Conservation (phyloP, 225 moss, liverwort and hornwort genomes). For the Thuidium tamariscinum region DNA sequence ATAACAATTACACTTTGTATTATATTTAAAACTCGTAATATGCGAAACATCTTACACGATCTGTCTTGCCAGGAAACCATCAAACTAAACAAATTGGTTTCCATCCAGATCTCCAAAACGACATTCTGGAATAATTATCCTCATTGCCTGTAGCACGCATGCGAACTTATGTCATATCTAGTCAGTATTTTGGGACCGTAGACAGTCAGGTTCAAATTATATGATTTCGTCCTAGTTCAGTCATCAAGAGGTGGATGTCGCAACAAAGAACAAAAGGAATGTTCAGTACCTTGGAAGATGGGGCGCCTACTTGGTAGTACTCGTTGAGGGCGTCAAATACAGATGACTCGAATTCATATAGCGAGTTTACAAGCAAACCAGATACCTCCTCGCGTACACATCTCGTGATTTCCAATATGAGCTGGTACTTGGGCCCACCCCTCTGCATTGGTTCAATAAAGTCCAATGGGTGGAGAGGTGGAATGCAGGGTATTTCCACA, state of each 20-base stretch:
- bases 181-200: background rate
- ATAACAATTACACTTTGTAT: background rate
- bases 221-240: background rate
- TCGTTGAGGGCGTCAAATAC: slow-evolving; percentile 1
- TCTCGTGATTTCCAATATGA: background rate
- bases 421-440: background rate
- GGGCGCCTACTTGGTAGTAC: slow-evolving; percentile 1
- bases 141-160: background rate
- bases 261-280: background rate
- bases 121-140: background rate
- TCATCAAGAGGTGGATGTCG: background rate
- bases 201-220: background rate
- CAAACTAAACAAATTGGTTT: background rate
- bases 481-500: slow-evolving; percentile 5
- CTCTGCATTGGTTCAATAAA: background rate
- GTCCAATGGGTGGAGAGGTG: slow-evolving; percentile 2
- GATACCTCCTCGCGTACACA: background rate
- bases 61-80: background rate
- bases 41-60: background rate
- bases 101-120: background rate
- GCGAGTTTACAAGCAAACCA: slow-evolving; percentile 1
- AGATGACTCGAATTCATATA: slow-evolving; percentile 10
- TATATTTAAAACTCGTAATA: background rate
- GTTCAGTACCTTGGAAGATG: background rate
- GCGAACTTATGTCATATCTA: background rate